A percentile compares a stretch with the other conserved stretches of the same genome.
These are phyloP conservation scores for Marvania coccoides DNA, from an alignment of 139 green algal species.

Conservation along the genomic window DNA sequence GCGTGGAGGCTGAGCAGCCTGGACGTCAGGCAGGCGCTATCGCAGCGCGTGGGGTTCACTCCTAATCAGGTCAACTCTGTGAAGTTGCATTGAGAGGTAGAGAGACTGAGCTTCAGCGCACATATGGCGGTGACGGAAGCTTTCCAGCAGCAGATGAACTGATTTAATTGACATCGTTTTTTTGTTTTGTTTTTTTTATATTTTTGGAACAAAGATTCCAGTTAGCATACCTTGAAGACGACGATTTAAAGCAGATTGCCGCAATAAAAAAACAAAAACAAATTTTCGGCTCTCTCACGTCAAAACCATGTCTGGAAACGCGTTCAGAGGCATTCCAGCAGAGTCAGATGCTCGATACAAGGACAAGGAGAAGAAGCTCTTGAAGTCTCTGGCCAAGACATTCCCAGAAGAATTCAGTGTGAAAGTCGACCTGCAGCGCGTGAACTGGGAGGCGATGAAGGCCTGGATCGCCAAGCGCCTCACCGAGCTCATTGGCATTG, in stretches of 20 bases:
- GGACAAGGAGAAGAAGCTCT: slow-evolving; percentile 70
- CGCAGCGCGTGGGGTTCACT: slow-evolving; percentile 67
- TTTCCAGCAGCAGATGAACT: too few species aligned
- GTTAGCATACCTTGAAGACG: background rate
- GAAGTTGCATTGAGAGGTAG: background rate
- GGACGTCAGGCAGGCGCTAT: slow-evolving; percentile 66
- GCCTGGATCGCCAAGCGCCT: slow-evolving; percentile 87
- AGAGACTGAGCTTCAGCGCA: background rate
- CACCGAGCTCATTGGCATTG: slow-evolving; percentile 85
- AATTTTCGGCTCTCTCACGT: too few species aligned
- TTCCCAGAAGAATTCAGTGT: slow-evolving; percentile 70
- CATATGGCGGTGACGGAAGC: background rate
- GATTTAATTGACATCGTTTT: too few species aligned
- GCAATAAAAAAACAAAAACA: too few species aligned
- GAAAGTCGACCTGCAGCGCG: slow-evolving; percentile 68
- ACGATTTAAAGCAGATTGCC: background rate
- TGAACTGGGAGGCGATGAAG: slow-evolving; percentile 88
- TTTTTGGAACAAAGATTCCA: too few species aligned
- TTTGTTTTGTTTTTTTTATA: too few species aligned
- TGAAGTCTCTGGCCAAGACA: slow-evolving; percentile 51
- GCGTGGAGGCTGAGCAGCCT: slow-evolving; percentile 73
- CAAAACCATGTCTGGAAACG: background rate
- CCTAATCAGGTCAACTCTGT: background rate
- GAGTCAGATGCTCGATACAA: slow-evolving; percentile 63
- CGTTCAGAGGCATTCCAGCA: slow-evolving; percentile 20